Evolutionary conservation across 2,329 filamentous ascomycete species (phyloP).

Genomic region (Colletotrichum musicola): DNA sequence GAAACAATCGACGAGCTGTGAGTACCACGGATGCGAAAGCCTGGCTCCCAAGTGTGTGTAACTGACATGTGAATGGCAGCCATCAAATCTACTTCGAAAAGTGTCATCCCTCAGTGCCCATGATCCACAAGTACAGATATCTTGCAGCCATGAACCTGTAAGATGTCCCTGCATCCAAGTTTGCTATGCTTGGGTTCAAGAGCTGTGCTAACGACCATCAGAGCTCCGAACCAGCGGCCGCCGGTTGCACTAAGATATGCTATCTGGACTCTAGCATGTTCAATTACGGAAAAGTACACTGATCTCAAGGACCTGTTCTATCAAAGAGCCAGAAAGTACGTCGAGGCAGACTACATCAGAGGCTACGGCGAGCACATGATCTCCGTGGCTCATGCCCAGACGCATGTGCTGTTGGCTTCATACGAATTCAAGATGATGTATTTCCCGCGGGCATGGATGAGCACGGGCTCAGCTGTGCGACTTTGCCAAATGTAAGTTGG

Average conservation of each 20-base stretch:
- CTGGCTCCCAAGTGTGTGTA: background rate
- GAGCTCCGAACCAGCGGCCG: slow-evolving; percentile 84
- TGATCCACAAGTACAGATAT: slow-evolving; percentile 91
- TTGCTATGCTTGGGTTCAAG: background rate
- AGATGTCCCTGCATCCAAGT: slow-evolving; percentile 44
- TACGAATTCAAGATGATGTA: slow-evolving; percentile 99
- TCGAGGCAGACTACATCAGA: slow-evolving; percentile 90
- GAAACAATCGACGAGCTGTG: slow-evolving; percentile 85
- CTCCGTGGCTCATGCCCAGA: slow-evolving; percentile 86
- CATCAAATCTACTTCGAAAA: slow-evolving; percentile 92
- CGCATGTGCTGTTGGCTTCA: slow-evolving; percentile 81
- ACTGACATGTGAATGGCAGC: slow-evolving; percentile 53
- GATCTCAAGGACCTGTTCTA: slow-evolving; percentile 91
- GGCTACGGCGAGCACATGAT: slow-evolving; percentile 92
- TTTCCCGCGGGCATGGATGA: slow-evolving; percentile 96
- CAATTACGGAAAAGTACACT: slow-evolving; percentile 83
- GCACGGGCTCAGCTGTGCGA: slow-evolving; percentile 83
- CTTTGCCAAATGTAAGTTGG: slow-evolving; percentile 82
- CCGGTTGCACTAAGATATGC: slow-evolving; percentile 91
- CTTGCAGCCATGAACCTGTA: slow-evolving; percentile 88
- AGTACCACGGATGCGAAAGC: slow-evolving; percentile 44
- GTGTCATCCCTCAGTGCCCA: slow-evolving; percentile 84
- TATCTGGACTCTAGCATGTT: slow-evolving; percentile 95
- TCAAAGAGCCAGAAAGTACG: slow-evolving; percentile 87
- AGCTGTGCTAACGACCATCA: slow-evolving; percentile 44